Evolutionary conservation across 2,329 filamentous ascomycete genomes (phyloP).

Genomic region (Sordariomycetes sp.): DNA sequence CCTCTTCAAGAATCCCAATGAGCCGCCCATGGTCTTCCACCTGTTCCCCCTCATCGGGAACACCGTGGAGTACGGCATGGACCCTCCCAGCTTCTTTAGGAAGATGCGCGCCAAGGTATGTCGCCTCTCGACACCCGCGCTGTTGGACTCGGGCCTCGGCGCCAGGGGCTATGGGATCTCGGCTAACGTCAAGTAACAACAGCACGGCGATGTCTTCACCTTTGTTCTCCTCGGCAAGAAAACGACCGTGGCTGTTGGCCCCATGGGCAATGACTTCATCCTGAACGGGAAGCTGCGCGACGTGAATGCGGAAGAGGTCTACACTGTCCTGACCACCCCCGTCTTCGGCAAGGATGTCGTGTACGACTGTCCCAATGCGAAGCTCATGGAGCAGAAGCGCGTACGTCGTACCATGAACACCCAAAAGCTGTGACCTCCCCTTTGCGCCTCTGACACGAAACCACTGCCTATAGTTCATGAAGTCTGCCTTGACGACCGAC

Average conservation of each 20-base stretch:
- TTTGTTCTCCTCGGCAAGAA: constrained; percentile 83
- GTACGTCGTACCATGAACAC: constrained; percentile 29
- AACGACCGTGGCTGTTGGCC: constrained; percentile 76
- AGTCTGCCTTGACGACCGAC: constrained; percentile 65
- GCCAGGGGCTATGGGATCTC: neutral
- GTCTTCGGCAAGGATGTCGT: constrained; percentile 79
- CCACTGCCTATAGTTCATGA: constrained; percentile 52
- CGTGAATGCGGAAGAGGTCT: constrained; percentile 84
- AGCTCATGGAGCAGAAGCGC: constrained; percentile 96
- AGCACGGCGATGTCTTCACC: constrained; percentile 86
- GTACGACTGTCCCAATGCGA: constrained; percentile 83
- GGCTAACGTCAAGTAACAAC: neutral
- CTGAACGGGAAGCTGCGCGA: constrained; percentile 85
- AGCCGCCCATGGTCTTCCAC: constrained; percentile 73
- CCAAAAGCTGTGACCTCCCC: neutral
- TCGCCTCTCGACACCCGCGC: constrained; percentile 4
- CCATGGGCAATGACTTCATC: constrained; percentile 81
- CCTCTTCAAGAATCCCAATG: constrained; percentile 70
- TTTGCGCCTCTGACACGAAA: neutral
- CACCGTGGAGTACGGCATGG: constrained; percentile 90
- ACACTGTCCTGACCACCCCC: constrained; percentile 62
- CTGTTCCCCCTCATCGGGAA: constrained; percentile 78
- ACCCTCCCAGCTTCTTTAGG: constrained; percentile 81
- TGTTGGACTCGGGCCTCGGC: neutral
- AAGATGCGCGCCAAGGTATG: constrained; percentile 64